Conservation (phyloP, 371 early-diverging fungal genomes). For the Cokeromyces recurvatus region DNA sequence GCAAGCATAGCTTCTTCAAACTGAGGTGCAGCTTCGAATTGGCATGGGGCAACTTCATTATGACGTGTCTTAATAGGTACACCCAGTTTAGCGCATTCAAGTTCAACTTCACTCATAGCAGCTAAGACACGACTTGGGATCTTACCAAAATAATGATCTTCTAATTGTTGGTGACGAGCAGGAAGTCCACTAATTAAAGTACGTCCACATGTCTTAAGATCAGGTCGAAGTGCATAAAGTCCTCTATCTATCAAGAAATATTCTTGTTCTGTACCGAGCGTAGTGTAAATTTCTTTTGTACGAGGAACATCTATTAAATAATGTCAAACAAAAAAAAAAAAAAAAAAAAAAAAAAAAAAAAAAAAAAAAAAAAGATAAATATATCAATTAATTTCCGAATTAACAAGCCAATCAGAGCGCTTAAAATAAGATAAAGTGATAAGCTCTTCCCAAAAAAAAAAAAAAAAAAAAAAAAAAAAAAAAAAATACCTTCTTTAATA, state of each 20-base stretch:
- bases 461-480: no score
- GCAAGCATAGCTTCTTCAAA: slow-evolving; percentile 95
- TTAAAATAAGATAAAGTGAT: no score
- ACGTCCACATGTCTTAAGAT: slow-evolving; percentile 94
- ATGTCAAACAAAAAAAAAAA: neutral
- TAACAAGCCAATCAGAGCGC: no score
- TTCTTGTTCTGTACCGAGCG: slow-evolving; percentile 97
- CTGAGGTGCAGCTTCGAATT: slow-evolving; percentile 97
- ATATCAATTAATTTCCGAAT: no score
- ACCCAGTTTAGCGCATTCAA: slow-evolving; percentile 91
- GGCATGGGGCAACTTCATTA: slow-evolving; percentile 99
- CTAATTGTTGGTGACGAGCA: slow-evolving; percentile 97
- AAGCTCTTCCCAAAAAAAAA: no score
- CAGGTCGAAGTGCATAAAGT: slow-evolving; percentile 89
- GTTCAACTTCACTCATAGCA: slow-evolving; percentile 88
- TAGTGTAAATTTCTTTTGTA: slow-evolving; percentile 79
- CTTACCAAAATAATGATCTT: slow-evolving; percentile 98
- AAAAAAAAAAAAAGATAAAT: no score
- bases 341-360: neutral
- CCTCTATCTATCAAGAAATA: slow-evolving; percentile 95
- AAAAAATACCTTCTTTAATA: slow-evolving; percentile 51
- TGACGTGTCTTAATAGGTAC: slow-evolving; percentile 98
- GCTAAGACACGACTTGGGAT: slow-evolving; percentile 93
- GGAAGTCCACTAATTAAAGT: slow-evolving; percentile 91
- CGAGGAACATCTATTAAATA: slow-evolving; percentile 17